Conservation (phyloP, 805 yeast genomes). For the Debaryomyces tyrocola region DNA sequence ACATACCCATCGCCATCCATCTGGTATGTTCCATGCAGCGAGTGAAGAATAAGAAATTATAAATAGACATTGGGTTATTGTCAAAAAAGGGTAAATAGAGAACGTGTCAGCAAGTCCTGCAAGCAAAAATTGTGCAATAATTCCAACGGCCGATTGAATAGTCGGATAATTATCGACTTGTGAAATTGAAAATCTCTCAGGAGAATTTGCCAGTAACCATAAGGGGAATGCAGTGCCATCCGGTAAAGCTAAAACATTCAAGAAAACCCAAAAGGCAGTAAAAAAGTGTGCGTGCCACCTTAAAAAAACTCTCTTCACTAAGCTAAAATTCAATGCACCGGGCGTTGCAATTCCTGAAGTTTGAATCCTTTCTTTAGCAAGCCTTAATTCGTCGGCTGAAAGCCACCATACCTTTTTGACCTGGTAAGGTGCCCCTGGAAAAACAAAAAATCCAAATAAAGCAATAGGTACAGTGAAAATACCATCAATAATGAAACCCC, state of each 20-base stretch:
- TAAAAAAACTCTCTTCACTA: constrained; percentile 2
- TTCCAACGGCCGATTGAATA: constrained; percentile 39
- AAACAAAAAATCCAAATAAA: constrained; percentile 49
- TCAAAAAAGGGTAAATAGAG: constrained; percentile 36
- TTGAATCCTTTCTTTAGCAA: constrained; percentile 2
- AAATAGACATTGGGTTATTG: constrained; percentile 27
- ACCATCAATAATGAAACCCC: constrained; percentile 71
- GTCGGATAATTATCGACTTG: constrained; percentile 43
- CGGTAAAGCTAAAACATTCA: constrained; percentile 40
- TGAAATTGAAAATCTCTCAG: constrained; percentile 25
- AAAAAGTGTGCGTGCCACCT: constrained; percentile 3
- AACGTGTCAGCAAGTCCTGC: constrained; percentile 39
- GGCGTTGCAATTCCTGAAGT: constrained; percentile 3
- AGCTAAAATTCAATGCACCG: not conserved
- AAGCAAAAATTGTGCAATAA: constrained; percentile 38
- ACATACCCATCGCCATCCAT: constrained; percentile 41
- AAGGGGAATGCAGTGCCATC: constrained; percentile 42
- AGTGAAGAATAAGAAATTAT: constrained; percentile 36
- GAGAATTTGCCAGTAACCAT: constrained; percentile 31
- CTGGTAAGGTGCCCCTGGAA: constrained; percentile 65
- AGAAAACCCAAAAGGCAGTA: constrained; percentile 11
- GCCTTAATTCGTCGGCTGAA: not conserved
- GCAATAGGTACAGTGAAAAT: constrained; percentile 59
- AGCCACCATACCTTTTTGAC: constrained; percentile 3
- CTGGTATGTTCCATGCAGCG: constrained; percentile 42